Base-by-base conservation (phyloP, 208 protist species). In the Leishmania amazonensis region DNA sequence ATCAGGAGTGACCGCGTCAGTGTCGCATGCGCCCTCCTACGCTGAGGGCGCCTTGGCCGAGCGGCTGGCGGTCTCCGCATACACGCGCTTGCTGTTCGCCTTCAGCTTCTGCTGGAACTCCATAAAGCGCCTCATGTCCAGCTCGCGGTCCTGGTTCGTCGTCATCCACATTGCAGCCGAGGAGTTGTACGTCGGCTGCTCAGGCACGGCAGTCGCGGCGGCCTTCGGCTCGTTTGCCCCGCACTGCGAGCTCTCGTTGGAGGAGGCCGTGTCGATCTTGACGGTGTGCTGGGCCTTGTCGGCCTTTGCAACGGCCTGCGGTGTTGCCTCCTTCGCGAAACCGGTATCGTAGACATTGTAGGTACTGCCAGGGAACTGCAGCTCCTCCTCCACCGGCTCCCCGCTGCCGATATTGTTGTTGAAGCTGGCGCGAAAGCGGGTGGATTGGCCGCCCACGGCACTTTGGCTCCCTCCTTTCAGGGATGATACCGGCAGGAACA, bases 301-400 rank as follows among this genome's bases (percentile, higher is more conserved):
- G 31, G 73, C 13, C 79, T 80, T 54, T 13, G 62, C 72, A 31
- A 45, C 72, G 31, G 65, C 57, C 47, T 53, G 76, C 64, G 76
- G 45, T 19, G 64, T 73, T 19, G 40, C 74, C n/a, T 31, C 42
- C 24, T 17, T 53, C 62, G 24, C 24, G 68, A 49, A 9, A 53
- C 67, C 80, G n/a, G 13, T 75, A 80, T 88, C 85, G 83, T 96
- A 93, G 47, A 91, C 89, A 80, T 96, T 96, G 85, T 96, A 90
- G 9, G 93, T 96, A 80, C 93, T 94, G 73, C 93, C 93, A 6
- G 91, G 91, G 76, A 94, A 96, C 84, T 95, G 93, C 81, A 91
- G 78, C 19, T 86, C 90, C 45, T 73, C 68, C 76, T 92, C 85
- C 28, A 86, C 86, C 38, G 88, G 38, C 78, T 93, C 85, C 49